Conservation (phyloP, 805 yeast species). For the Lachancea sp. region DNA sequence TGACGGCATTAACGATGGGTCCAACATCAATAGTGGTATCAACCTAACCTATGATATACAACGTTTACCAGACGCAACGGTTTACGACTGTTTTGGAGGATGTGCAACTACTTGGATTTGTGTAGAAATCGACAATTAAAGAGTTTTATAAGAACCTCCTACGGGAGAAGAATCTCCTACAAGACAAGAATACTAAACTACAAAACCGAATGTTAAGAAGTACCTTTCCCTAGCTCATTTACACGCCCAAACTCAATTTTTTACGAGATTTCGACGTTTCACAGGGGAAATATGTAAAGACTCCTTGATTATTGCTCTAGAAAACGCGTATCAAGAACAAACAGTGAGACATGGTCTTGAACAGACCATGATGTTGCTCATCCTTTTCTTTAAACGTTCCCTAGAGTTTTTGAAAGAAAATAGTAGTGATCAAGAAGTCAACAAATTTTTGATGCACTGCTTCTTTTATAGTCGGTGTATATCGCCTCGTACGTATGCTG, state of each 20-base stretch:
- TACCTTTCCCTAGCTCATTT: constrained; percentile 71
- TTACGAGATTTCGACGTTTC: constrained; percentile 18
- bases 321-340: constrained; percentile 10
- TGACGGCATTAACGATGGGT: constrained; percentile 18
- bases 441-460: too few species aligned
- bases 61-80: constrained; percentile 19
- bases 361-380: constrained; percentile 2
- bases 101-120: constrained; percentile 63
- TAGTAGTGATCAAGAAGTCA: neutral
- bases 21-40: constrained; percentile 22
- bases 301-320: constrained; percentile 46
- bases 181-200: too few species aligned
- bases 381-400: constrained; percentile 10
- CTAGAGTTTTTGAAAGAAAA: neutral
- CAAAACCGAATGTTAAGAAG: constrained; percentile 50
- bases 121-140: neutral
- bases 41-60: constrained; percentile 14
- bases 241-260: constrained; percentile 23
- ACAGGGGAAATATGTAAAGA: constrained; percentile 79
- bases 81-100: constrained; percentile 47
- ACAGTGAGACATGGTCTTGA: constrained; percentile 1
- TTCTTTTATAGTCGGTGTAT: too few species aligned
- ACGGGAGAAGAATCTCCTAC: too few species aligned
- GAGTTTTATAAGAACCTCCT: too few species aligned
- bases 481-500: too few species aligned